Base-by-base conservation (phyloP, 805 yeast genomes). In the Yarrowia porcina region DNA sequence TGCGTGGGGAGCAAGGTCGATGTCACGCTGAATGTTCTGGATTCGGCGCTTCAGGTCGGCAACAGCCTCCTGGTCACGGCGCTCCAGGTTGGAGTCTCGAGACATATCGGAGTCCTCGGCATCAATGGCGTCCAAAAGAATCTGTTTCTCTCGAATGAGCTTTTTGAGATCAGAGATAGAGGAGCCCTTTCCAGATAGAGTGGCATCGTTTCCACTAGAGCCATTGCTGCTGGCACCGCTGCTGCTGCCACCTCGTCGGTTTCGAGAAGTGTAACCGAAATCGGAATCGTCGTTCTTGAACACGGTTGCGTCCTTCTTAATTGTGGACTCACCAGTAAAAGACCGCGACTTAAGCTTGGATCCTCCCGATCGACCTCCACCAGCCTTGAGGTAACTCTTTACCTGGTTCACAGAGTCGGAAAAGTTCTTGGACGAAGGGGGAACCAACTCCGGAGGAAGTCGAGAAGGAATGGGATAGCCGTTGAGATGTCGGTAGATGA, bases 391-490 rank as follows among this genome's bases (percentile, higher is more conserved):
- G 44, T 83, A 81, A 63, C 85, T 82, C 74, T 92, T 93, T 73
- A 91, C 83, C 59, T 84, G 82, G 69, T 81, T 81, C 72, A 87
- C 82, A 15, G 88, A 82, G 67, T 86, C 90, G 66, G 88, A 87
- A 65, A 94, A 76, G 64, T 88, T 80, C 69, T 85, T 84, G 38
- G 88, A 82, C 8, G 96, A 88, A 2, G 96, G 96, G 8, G 99
- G 98, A 30, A 91, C 77, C 66, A 93, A 81, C 71, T 91, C 96
- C 2, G 96, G 90, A 2, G 98, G 98, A 61, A 93, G 80, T 62
- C 85, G 78, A 52, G 79, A 72, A 23, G 99, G 99, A 57, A 94
- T 76, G n/a, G 88, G 90, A 66, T 83, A 84, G 2, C 97, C 97
- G 71, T 91, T 92, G 71, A 93, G 77, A 66, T 93, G 83, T 73